These are phyloP conservation scores for Chimonanthus salicifolius DNA, from an alignment of 164 flowering plant genomes.

Conservation along the genomic window DNA sequence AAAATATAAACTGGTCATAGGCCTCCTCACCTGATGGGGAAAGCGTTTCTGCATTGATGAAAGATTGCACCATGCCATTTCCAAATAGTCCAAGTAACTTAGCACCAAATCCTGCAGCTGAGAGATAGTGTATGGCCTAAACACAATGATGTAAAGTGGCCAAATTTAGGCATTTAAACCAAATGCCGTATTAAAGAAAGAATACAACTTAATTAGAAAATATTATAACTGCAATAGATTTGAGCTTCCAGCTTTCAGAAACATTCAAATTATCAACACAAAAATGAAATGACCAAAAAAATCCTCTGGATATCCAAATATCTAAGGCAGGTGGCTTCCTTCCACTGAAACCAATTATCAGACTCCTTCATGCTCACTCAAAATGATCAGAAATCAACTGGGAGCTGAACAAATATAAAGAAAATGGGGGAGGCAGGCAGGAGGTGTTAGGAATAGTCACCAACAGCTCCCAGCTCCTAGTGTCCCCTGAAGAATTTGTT, in stretches of 20 bases:
- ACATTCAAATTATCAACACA: not conserved
- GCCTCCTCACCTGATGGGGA: constrained; percentile 53
- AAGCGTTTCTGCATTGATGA: constrained; percentile 87
- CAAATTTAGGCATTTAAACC: not conserved
- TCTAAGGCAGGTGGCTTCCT: not conserved
- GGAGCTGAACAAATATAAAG: too few species aligned
- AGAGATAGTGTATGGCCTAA: constrained; percentile 85
- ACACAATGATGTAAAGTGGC: constrained; percentile 11
- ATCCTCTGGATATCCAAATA: not conserved
- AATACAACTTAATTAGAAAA: not conserved
- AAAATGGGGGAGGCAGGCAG: too few species aligned
- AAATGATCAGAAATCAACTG: too few species aligned
- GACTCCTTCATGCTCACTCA: too few species aligned
- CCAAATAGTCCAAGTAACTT: constrained; percentile 86
- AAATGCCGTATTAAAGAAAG: not conserved
- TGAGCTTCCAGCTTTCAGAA: not conserved
- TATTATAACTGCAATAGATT: not conserved
- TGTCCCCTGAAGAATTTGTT: too few species aligned
- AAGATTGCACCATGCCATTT: constrained; percentile 98
- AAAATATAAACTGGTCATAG: not conserved
- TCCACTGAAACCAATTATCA: not conserved
- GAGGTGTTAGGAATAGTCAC: too few species aligned
- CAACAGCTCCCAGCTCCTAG: too few species aligned
- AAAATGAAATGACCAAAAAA: not conserved
- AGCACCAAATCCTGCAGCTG: constrained; percentile 99